phyloP scores from a whole-genome alignment of 2,329 filamentous ascomycete genomes.

The Trichoderma cornu-damae region DNA sequence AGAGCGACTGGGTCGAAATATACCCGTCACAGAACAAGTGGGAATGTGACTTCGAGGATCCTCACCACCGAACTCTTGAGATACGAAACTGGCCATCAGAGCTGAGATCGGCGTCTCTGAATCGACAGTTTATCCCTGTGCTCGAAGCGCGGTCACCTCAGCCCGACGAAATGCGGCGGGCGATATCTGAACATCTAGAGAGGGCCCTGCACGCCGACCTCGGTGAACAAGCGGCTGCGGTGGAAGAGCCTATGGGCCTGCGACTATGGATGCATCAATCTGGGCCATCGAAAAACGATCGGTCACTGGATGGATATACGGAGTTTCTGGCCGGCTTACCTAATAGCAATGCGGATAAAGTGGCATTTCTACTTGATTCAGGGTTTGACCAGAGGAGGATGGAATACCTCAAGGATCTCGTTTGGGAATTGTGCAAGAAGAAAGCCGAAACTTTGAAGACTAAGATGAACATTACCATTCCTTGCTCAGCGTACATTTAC shows the following conservation, averaged over 20 bases:
- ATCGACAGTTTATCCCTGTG: constrained; percentile 64
- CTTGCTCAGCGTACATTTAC: constrained; percentile 55
- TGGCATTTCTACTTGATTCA: constrained; percentile 51
- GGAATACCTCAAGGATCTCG: constrained; percentile 44
- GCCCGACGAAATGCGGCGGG: constrained; percentile 38
- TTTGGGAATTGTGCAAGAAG: constrained; percentile 43
- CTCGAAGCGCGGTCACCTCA: constrained; percentile 55
- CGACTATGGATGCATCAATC: constrained; percentile 50
- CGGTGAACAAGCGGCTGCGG: constrained; percentile 44
- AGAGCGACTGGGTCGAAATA: constrained; percentile 60
- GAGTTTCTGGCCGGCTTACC: constrained; percentile 49
- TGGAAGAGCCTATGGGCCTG: constrained; percentile 47
- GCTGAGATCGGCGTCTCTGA: constrained; percentile 48
- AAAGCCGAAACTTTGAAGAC: constrained; percentile 51
- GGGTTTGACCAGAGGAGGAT: constrained; percentile 54
- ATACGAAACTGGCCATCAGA: constrained; percentile 42
- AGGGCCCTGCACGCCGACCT: constrained; percentile 49
- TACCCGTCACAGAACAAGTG: constrained; percentile 67
- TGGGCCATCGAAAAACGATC: constrained; percentile 31
- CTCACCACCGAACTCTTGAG: constrained; percentile 59
- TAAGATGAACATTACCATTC: constrained; percentile 57
- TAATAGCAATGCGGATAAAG: constrained; percentile 42
- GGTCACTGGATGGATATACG: constrained; percentile 37
- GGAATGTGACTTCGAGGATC: constrained; percentile 44
- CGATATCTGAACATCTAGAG: constrained; percentile 46